Base-by-base conservation (phyloP, 164 flowering plant genomes). In the Magnolia changhungtana region DNA sequence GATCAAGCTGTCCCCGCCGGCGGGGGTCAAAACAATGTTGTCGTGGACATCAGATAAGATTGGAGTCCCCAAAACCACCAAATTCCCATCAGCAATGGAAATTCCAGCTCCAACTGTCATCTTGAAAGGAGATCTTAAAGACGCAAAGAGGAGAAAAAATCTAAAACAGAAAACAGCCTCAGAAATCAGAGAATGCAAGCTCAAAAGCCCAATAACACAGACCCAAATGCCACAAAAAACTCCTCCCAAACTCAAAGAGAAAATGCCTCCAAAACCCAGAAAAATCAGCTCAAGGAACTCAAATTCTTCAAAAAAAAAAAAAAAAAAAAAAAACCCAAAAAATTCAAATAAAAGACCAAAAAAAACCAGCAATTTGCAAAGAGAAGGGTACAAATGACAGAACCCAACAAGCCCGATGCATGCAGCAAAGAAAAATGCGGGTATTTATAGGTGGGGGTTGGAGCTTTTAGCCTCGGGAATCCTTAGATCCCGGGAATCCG, bases 51-150 rank as follows among this genome's bases (percentile, higher is more conserved):
- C 86, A 23, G 79, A 51, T 61, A 94, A 73, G 6, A 94, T 82
- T 51, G 63, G 45, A 64, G 83, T 84, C 4, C 94, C 97, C 78
- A 85, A 75, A 29, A 88, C 98, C 78, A 81, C 70, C 79, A 94
- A 82, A 27, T 81, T 90, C 70, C 88, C 90, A 73, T 90, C 88
- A 19, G 78, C 71, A 76, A 92, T 88, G 49, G 80, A 71, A 19
- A 92, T 87, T 31, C 91, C 93, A 50, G 97, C 86, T 1, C 94
- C 95, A 23, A 92, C 88, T 31, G 97, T 94, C 98, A 94, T 94
- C 59, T 78, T 58, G 65, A 58, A 0, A 7, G 19, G 55, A 73
- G 61, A 73, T 19, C 75, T 10, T 13, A 29, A 73, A 37, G 27
- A 73, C 55, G 27, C 75, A 31, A 37, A 73, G 61, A 19, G 8